Evolutionary conservation across 306 rosid genomes (phyloP), one percentile per base, ranked within the genome.

Genomic region (Purshia tridentata): DNA sequence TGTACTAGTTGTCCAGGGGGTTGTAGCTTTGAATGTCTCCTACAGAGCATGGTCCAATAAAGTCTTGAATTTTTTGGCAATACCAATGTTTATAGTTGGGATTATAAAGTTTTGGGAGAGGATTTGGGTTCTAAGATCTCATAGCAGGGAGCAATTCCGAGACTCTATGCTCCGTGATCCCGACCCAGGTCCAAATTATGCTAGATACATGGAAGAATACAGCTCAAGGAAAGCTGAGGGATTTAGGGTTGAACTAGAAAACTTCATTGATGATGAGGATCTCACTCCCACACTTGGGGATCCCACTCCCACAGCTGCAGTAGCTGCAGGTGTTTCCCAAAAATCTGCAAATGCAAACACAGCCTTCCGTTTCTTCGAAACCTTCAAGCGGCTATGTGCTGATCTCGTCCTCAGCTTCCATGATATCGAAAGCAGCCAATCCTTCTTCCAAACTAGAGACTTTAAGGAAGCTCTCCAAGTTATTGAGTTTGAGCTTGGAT

Each of bases 171-270:
- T 84, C 39, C 85, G 79, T 19, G 14, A 23, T 6, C 74, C 85
- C 6, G 85, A 84, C 44, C 70, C 85, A 4, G 85, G 87, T 0
- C 85, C 87, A 0, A 80, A 71, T 44, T 84, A 70, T 41, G 48
- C 76, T 0, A 81, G 79, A 64, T 55, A 67, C 19, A 73, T 77
- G 76, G 82, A 81, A 56, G 44, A 73, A 6, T 69, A 72, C 79
- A 62, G 35, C 20, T 69, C 81, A 54, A 80, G 69, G 42, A 15
- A 64, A 59, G 7, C 1, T 67, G 81, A 76, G 29, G 86, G 78
- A 0, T 67, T 66, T 19, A 3, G 6, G 37, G 73, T 79, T 56
- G 39, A 22, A 10, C 8, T 13, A 11, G 19, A 9, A 6, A 35
- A 29, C n/a, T 37, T 40, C 58, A n/a, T 22, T 19, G 77, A 61